phyloP scores from a whole-genome alignment of 805 yeast genomes.

The Yamadazyma paraphyllophila region DNA sequence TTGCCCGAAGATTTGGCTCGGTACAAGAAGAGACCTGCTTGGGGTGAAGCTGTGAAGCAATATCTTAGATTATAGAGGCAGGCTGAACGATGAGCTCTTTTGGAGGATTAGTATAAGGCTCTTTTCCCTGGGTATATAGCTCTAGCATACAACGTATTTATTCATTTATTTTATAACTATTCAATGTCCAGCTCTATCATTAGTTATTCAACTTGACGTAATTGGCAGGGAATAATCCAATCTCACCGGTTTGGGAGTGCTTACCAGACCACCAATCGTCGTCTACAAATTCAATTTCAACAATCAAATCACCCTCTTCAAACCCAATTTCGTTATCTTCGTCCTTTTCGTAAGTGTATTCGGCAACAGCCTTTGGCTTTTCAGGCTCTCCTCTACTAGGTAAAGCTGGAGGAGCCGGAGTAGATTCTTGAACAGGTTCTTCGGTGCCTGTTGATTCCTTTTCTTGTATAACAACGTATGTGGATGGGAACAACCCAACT shows the following conservation, averaged over 20 bases:
- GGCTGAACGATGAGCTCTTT: too few species aligned
- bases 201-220: slow-evolving; percentile 50
- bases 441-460: slow-evolving; percentile 16
- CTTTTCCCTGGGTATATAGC: too few species aligned
- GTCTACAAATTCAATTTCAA: slow-evolving; percentile 82
- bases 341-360: slow-evolving; percentile 80
- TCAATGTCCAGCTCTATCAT: too few species aligned
- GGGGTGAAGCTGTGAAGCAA: slow-evolving; percentile 40
- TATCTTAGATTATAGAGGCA: slow-evolving; percentile 19
- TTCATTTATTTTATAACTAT: slow-evolving; percentile 1
- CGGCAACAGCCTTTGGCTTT: slow-evolving; percentile 55
- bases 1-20: slow-evolving; percentile 38
- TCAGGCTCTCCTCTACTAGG: slow-evolving; percentile 15
- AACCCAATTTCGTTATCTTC: slow-evolving; percentile 91
- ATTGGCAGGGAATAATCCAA: slow-evolving; percentile 88
- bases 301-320: slow-evolving; percentile 76
- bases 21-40: slow-evolving; percentile 33
- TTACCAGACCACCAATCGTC: slow-evolving; percentile 98
- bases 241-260: slow-evolving; percentile 60
- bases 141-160: not conserved
- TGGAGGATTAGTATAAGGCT: too few species aligned
- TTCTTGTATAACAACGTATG: slow-evolving; percentile 45
- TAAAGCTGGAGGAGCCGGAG: slow-evolving; percentile 17
- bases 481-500: slow-evolving; percentile 55
- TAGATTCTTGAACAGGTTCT: not conserved